Evolutionary conservation across 169 alveolate species (phyloP), one percentile per base, ranked within the genome.

Genomic region (Cardiosporidium cionae): DNA sequence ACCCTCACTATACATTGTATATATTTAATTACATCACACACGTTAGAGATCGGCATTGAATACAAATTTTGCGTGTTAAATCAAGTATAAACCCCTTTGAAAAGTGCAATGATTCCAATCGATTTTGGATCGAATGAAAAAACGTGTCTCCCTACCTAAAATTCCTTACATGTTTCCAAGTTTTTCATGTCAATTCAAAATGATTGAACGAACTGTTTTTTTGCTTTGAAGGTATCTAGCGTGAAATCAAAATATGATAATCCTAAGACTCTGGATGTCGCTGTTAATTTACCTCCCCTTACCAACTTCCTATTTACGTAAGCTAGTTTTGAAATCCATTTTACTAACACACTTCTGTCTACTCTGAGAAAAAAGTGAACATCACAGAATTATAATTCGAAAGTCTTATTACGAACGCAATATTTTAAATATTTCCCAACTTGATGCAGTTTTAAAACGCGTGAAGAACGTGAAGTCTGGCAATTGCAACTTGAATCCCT

Each of bases 241-340:
- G 53, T 67, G 32, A 76, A 76, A 52, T 31, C 82, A 2, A 72
- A 76, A 25, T 58, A 70, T 1, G 82, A 76, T 64, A 76, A 76
- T 54, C 65, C 77, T 23, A 76, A 76, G 54, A 74, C 70, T 23
- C 44, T 76, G 44, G 74, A 52, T 0, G 68, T 76, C 52, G 54
- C 28, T 31, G 72, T 70, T 23, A 76, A 76, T 52, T 37, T 52
- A 32, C 82, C 82, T 1, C 35, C 69, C 23, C 76, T 74, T 32
- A 52, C 82, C 16, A 76, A 72, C 16, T 76, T 32, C 65, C 28
- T 65, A 29, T 76, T 76, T 70, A 76, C 82, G 82, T 76, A 23
- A 44, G 82, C 6, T 9, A 44, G n/a, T 44, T 44, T 44, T n/a
- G n/a, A n/a, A n/a, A n/a, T n/a, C n/a, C n/a, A n/a, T n/a, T n/a